These are phyloP conservation scores for Biscutella auriculata DNA, from an alignment of 441 rosid genomes.

Conservation along the genomic window DNA sequence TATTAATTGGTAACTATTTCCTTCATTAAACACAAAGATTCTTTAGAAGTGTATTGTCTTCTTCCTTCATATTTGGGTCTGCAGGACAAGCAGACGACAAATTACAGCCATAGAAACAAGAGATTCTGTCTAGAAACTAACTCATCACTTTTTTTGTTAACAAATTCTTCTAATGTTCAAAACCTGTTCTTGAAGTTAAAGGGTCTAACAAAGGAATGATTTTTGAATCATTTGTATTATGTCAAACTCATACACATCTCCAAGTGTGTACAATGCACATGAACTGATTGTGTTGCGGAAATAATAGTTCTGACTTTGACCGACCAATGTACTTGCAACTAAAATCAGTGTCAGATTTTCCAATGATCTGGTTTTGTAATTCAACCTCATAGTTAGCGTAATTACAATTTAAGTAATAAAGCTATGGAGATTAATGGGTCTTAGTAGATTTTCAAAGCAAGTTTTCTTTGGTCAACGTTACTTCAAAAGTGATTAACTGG, in stretches of 20 bases:
- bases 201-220: background rate
- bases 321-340: slow-evolving; percentile 17
- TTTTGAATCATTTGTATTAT: slow-evolving; percentile 8
- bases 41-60: background rate
- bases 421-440: slow-evolving; percentile 7
- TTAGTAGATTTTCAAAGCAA: slow-evolving; percentile 14
- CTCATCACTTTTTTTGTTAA: too few species aligned
- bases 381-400: background rate
- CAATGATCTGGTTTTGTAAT: background rate
- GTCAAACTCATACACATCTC: slow-evolving; percentile 10
- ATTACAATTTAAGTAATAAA: background rate
- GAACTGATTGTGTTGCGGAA: slow-evolving; percentile 9
- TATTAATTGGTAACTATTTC: background rate
- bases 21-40: background rate
- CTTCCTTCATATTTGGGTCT: background rate
- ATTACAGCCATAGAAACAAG: background rate
- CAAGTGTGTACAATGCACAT: slow-evolving; percentile 21
- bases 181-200: background rate
- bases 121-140: background rate
- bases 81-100: background rate
- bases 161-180: background rate
- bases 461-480: slow-evolving; percentile 19
- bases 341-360: background rate
- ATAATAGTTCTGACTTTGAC: slow-evolving; percentile 23
- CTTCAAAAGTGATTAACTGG: slow-evolving; percentile 29